Conservation (phyloP, 352 stramenopile genomes). For the Phytophthora kernoviae region DNA sequence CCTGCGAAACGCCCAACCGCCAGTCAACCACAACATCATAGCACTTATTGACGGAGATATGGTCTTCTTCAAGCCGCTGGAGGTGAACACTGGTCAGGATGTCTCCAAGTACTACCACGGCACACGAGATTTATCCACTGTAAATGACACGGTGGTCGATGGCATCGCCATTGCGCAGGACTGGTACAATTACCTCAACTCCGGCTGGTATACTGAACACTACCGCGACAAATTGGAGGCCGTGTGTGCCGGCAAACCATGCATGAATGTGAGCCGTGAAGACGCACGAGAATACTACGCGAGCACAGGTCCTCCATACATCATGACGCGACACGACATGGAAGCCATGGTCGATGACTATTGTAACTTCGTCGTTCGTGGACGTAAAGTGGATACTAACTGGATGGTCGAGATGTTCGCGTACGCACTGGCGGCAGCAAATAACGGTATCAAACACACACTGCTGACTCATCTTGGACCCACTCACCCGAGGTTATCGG, state of each 20-base stretch:
- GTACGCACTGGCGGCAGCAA: constrained; percentile 51
- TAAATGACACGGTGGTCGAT: constrained; percentile 51
- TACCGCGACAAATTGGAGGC: constrained; percentile 32
- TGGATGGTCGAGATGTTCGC: constrained; percentile 74
- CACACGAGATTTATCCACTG: constrained; percentile 26
- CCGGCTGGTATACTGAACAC: constrained; percentile 40
- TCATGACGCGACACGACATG: constrained; percentile 58
- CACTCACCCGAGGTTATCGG: constrained; percentile 45
- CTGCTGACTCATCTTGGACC: constrained; percentile 46
- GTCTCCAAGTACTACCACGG: constrained; percentile 48
- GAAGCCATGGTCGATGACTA: constrained; percentile 57
- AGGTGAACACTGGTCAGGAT: constrained; percentile 46
- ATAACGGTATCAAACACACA: constrained; percentile 63
- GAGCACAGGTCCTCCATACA: constrained; percentile 59
- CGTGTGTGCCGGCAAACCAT: constrained; percentile 40
- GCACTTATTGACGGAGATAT: constrained; percentile 48
- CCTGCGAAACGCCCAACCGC: constrained; percentile 45
- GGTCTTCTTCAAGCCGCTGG: constrained; percentile 49
- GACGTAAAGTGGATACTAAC: constrained; percentile 35
- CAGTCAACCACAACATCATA: constrained; percentile 41
- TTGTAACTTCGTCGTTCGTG: constrained; percentile 46
- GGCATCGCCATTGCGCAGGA: constrained; percentile 54
- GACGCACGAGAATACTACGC: constrained; percentile 51
- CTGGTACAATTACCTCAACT: constrained; percentile 48
- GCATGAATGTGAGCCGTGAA: constrained; percentile 33